Evolutionary conservation across 768 basidiomycete species (phyloP).

Genomic region (Amanita fuliginea): DNA sequence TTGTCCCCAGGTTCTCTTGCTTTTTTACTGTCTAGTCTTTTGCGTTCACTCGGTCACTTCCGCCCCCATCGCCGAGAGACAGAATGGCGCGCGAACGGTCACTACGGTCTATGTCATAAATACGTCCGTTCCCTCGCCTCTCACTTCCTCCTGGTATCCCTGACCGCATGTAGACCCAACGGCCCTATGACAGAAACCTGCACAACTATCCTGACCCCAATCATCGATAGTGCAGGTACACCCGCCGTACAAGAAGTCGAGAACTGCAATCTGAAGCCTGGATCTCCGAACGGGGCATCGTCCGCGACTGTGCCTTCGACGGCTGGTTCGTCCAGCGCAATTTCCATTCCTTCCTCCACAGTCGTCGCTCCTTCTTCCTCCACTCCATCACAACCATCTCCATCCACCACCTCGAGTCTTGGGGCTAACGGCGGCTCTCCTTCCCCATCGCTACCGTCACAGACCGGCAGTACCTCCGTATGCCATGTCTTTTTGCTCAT

Average conservation of each 20-base stretch:
- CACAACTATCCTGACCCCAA: constrained; percentile 43
- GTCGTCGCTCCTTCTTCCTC: constrained; percentile 3
- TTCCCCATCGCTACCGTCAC: constrained; percentile 8
- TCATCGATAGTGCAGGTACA: constrained; percentile 37
- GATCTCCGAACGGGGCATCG: constrained; percentile 8
- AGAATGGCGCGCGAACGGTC: constrained; percentile 22
- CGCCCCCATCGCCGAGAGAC: constrained; percentile 24
- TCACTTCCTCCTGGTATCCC: constrained; percentile 4
- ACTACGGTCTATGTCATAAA: constrained; percentile 31
- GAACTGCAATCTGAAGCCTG: constrained; percentile 35
- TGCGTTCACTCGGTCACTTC: constrained; percentile 22
- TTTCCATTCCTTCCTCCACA: neutral
- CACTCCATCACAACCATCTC: neutral
- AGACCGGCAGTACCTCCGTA: neutral
- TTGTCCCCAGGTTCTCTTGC: constrained; percentile 23
- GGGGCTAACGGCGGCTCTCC: too few species aligned
- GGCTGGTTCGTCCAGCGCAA: constrained; percentile 1
- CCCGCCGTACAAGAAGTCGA: constrained; percentile 39
- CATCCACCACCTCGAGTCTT: neutral
- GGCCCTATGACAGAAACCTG: constrained; percentile 51
- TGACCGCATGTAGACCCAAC: constrained; percentile 24
- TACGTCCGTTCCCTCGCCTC: constrained; percentile 29
- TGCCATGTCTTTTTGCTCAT: neutral
- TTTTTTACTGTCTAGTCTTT: constrained; percentile 27
- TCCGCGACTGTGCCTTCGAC: constrained; percentile 7